Evolutionary conservation across 441 rosid species (phyloP).

Genomic region (Euphorbia celastroides): DNA sequence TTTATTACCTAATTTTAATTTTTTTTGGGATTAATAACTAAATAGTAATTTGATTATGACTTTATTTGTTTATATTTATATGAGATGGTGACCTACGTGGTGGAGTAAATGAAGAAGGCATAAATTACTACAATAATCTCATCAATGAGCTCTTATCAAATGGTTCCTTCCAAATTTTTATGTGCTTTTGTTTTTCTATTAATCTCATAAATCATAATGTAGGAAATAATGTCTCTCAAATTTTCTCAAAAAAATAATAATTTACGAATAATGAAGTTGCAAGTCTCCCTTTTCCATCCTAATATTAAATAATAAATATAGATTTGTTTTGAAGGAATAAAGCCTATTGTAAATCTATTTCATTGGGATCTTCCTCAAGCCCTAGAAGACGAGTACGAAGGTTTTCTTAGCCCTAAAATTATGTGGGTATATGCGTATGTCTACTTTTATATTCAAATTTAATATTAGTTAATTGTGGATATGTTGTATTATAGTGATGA

Average conservation of each 20-base stretch:
- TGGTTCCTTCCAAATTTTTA: too few species aligned
- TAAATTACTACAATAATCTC: conserved; percentile 1
- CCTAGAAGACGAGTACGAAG: not conserved
- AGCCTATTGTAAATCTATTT: conserved; percentile 1
- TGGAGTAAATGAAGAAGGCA: not conserved
- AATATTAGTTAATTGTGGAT: not conserved
- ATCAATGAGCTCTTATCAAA: not conserved
- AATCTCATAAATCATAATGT: too few species aligned
- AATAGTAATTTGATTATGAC: not conserved
- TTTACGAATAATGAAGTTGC: too few species aligned
- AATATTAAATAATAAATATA: too few species aligned
- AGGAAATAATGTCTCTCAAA: too few species aligned
- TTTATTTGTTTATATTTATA: too few species aligned
- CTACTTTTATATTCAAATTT: too few species aligned
- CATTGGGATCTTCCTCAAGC: conserved; percentile 12
- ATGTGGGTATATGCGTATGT: not conserved
- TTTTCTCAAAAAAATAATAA: too few species aligned
- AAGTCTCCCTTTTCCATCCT: too few species aligned
- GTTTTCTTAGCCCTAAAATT: not conserved
- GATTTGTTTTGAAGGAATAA: not conserved
- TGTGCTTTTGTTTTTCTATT: too few species aligned
- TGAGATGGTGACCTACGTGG: conserved; percentile 3
- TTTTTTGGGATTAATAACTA: not conserved
- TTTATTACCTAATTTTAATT: too few species aligned
- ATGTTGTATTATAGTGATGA: too few species aligned